Base-by-base conservation (phyloP, 2,329 filamentous ascomycete genomes). In the Xylariaceae sp. region DNA sequence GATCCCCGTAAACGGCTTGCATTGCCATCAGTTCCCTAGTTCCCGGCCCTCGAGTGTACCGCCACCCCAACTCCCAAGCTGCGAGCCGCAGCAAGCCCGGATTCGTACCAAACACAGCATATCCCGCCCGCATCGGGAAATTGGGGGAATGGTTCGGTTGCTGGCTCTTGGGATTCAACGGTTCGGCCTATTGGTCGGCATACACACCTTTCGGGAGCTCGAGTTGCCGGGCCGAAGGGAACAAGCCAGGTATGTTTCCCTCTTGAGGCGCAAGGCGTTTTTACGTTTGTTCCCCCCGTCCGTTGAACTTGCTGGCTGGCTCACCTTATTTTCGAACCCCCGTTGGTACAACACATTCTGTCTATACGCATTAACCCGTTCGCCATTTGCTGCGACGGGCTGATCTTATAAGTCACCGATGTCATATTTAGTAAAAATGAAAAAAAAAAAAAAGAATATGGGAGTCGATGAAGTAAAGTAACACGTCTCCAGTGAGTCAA, bases 41-140 rank as follows among this genome's bases (percentile, higher is more conserved):
- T 30, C 23, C 23, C 23, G 23, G 23, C 23, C 23, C 23, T 30
- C 23, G 23, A 34, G 7, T 61, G 55, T 58, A 50, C 53, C 47
- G 56, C 42, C 56, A 39, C 53, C 52, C 37, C 53, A 44, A 6
- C 11, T 39, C 8, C 49, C 18, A 30, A 15, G 23, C 3, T 34
- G n/a, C 55, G 60, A 56, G 51, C 60, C 57, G 53, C 48, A 49
- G 39, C 11, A 55, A 45, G 54, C 57, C 57, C 53, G 52, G 58
- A 4, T 35, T 53, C 58, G 3, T 34, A 53, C 35, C 35, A 52
- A 58, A 51, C 18, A 30, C 18, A 37, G 30, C 47, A 58, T 34
- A 39, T 23, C 55, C 34, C 50, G 50, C 54, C 61, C 53, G 18
- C 39, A 58, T 55, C 23, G 8, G 37, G 50, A 56, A 13, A 44